phyloP scores from a whole-genome alignment of 371 early-diverging fungal species.

The Mucor irregularis region DNA sequence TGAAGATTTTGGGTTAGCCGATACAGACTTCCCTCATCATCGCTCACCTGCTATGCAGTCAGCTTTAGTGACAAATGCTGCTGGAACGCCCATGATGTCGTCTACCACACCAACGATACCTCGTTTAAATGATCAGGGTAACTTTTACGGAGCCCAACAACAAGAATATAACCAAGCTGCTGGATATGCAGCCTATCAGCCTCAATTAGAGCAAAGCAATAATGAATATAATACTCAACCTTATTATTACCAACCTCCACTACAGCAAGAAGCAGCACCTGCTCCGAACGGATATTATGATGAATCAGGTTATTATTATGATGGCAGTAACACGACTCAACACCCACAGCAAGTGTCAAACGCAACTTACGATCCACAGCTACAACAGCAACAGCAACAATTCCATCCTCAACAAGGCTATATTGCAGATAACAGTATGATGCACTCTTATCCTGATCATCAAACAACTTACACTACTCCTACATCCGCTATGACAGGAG shows the following conservation, averaged over 20 bases:
- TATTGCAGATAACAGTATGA: too few species aligned
- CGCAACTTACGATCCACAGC: slow-evolving; percentile 1
- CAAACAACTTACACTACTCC: slow-evolving; percentile 8
- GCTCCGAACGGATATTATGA: slow-evolving; percentile 7
- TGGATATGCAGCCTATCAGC: slow-evolving; percentile 3
- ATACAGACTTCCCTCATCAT: slow-evolving; percentile 38
- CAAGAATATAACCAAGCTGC: too few species aligned
- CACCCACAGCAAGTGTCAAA: background rate
- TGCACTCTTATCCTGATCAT: slow-evolving; percentile 3
- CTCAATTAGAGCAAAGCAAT: slow-evolving; percentile 3
- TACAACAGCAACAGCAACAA: slow-evolving; percentile 9
- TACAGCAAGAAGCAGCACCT: background rate
- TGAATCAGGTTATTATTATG: slow-evolving; percentile 21
- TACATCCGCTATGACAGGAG: background rate
- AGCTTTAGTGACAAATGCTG: background rate
- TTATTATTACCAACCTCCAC: slow-evolving; percentile 12
- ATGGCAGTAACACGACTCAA: slow-evolving; percentile 1
- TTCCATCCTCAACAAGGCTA: too few species aligned
- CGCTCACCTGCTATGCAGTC: slow-evolving; percentile 30
- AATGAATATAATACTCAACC: background rate
- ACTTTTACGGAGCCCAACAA: slow-evolving; percentile 4
- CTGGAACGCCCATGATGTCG: background rate
- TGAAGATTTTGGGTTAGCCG: slow-evolving; percentile 49
- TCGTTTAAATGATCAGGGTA: slow-evolving; percentile 6
- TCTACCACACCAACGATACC: background rate